Base-by-base conservation (phyloP, 2,329 filamentous ascomycete genomes). In the Aspergillus puulaauensis region DNA sequence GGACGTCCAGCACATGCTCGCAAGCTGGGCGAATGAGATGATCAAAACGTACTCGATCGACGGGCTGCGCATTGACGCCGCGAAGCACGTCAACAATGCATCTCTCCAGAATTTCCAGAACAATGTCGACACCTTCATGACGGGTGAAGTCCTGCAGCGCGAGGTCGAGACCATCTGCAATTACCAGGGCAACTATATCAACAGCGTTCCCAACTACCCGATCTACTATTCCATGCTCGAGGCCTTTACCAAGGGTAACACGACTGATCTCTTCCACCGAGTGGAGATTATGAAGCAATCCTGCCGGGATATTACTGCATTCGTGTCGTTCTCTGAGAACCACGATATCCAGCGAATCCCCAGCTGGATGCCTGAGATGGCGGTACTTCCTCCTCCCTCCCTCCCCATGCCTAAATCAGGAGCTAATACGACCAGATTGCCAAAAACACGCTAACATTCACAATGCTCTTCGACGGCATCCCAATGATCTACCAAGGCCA, bases 401-500 rank as follows among this genome's bases (percentile, higher is more conserved):
- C 21, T 21, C 3, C 1, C 21, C 21, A 21, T 21, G 21, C 0
- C 21, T 21, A 3, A 21, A 21, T 1, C 1, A 21, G 21, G 21
- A 21, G 3, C 21, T 21, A 21, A 58, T 41, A 41, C 11, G 35
- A 4, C 6, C 48, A 70, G 51, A 76, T 86, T 2, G 81, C 85
- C 46, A 83, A 84, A 68, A 89, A 89, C 64, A 79, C 82, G 3
- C 75, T 88, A 40, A 79, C 84, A 0, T 88, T 84, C 65, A 83
- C 82, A n/a, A 79, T 89, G 23, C 79, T 89, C n/a, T 67, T 68
- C 37, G 71, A 86, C 54, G 86, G 86, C 17, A 83, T 88, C 40
- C 85, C 85, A 1, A 84, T 87, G 56, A 78, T 88, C 40, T 89
- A 88, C 71, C 81, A 87, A 62, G 86, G 86, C 24, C 83, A 86